Evolutionary conservation across 257 asterid genomes (phyloP).

Genomic region (Capsicum chinense): DNA sequence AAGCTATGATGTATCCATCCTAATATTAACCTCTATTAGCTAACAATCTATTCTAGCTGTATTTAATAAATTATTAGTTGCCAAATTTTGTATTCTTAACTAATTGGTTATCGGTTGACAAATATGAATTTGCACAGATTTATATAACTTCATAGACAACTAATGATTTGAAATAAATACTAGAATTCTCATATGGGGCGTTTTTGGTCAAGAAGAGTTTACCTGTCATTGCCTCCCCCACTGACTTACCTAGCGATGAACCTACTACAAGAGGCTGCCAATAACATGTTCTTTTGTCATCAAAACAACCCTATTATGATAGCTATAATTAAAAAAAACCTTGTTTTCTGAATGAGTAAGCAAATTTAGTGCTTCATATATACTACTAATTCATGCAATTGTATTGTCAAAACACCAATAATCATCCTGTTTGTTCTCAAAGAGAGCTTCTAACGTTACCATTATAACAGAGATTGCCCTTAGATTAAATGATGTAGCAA

Average conservation of each 20-base stretch:
- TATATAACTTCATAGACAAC: neutral
- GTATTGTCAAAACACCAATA: neutral
- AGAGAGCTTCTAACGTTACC: neutral
- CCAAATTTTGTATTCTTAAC: neutral
- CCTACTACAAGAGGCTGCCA: slow-evolving; percentile 31
- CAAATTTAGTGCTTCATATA: neutral
- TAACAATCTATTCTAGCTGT: neutral
- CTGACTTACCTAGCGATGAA: slow-evolving; percentile 34
- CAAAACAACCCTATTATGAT: neutral
- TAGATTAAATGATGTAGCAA: slow-evolving; percentile 37
- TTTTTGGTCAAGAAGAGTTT: slow-evolving; percentile 37
- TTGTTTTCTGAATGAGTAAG: neutral
- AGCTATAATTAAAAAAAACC: neutral
- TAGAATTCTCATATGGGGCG: slow-evolving; percentile 11
- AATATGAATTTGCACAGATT: neutral
- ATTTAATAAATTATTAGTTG: neutral
- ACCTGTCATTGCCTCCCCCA: slow-evolving; percentile 52
- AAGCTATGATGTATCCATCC: neutral
- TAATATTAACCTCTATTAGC: neutral
- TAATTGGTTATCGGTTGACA: neutral
- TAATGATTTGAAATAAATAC: neutral
- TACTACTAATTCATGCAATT: neutral
- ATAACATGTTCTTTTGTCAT: slow-evolving; percentile 30
- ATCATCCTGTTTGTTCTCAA: neutral
- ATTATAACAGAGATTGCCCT: neutral